A percentile compares a stretch with the other conserved stretches of the same genome.
phyloP scores from a whole-genome alignment of 176 grass and related monocot species.

The Echinochloa phyllopogon region DNA sequence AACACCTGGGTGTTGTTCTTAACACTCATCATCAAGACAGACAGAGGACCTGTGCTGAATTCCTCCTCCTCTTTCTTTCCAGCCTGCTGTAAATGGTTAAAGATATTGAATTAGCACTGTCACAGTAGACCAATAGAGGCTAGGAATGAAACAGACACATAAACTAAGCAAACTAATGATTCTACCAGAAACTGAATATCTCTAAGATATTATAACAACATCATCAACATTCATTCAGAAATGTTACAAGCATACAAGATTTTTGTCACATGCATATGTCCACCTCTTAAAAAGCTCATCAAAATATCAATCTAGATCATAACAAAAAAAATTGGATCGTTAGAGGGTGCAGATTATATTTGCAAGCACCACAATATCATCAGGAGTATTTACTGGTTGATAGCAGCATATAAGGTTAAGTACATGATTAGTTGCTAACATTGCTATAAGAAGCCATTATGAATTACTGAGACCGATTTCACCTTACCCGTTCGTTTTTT shows the following conservation, averaged over 20 bases:
- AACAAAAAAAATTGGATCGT: background rate
- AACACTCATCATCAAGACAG: conserved; percentile 85
- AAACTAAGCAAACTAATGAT: background rate
- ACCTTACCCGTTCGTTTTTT: background rate
- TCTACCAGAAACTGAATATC: background rate
- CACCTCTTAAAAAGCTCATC: background rate
- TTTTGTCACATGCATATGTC: background rate
- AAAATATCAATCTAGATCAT: background rate
- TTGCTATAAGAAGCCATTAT: background rate
- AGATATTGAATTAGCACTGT: background rate
- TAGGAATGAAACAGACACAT: background rate
- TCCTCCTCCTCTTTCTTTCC: conserved; percentile 85
- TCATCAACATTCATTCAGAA: background rate
- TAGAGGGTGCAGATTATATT: background rate
- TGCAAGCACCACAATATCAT: background rate
- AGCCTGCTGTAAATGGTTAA: conserved; percentile 37
- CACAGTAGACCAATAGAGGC: background rate
- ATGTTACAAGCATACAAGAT: background rate
- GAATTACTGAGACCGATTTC: background rate
- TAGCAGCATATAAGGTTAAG: background rate
- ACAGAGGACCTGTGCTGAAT: conserved; percentile 82
- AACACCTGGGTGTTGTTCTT: conserved; percentile 87
- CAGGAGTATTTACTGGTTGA: background rate
- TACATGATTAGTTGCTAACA: background rate
- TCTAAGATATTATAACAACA: background rate